Percentiles rank a stretch among this genome's conserved stretches.
Conservation (phyloP, 1,284 basidiomycete species). For the Ustilago lituana region DNA sequence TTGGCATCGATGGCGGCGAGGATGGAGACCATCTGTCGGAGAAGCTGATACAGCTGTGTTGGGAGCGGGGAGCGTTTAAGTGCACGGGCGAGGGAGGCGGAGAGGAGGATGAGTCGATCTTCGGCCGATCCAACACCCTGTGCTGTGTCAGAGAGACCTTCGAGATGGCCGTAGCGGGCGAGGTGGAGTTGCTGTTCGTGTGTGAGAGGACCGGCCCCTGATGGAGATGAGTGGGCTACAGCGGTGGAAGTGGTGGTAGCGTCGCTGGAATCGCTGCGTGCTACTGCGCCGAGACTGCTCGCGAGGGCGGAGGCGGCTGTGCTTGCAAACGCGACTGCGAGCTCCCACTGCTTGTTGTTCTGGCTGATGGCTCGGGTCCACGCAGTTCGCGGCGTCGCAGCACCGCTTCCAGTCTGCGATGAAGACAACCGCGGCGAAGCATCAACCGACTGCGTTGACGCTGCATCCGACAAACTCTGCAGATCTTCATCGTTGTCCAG, state of each 20-base stretch:
- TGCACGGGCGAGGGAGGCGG: slow-evolving; percentile 42
- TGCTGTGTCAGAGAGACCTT: neutral
- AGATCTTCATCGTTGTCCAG: slow-evolving; percentile 40
- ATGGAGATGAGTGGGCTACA: neutral
- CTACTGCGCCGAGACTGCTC: slow-evolving; percentile 41
- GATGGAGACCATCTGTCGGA: slow-evolving; percentile 34
- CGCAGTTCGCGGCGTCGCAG: slow-evolving; percentile 27
- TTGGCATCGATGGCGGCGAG: slow-evolving; percentile 29
- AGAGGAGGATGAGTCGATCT: slow-evolving; percentile 46
- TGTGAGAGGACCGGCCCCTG: slow-evolving; percentile 4
- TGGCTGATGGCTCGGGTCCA: slow-evolving; percentile 37
- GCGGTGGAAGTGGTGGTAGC: neutral
- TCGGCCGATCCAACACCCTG: slow-evolving; percentile 19
- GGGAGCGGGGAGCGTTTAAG: slow-evolving; percentile 52
- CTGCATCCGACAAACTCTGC: neutral
- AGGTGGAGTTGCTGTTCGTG: slow-evolving; percentile 20
- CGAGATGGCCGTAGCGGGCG: slow-evolving; percentile 8
- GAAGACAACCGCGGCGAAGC: neutral
- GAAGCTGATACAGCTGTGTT: slow-evolving; percentile 36
- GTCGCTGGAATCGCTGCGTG: slow-evolving; percentile 1
- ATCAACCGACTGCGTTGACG: neutral
- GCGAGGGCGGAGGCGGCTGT: slow-evolving; percentile 46
- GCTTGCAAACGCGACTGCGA: slow-evolving; percentile 46
- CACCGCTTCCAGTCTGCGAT: slow-evolving; percentile 18
- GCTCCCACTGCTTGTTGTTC: slow-evolving; percentile 53